phyloP scores from a whole-genome alignment of 768 basidiomycete species.

The Naganishia antarctica region DNA sequence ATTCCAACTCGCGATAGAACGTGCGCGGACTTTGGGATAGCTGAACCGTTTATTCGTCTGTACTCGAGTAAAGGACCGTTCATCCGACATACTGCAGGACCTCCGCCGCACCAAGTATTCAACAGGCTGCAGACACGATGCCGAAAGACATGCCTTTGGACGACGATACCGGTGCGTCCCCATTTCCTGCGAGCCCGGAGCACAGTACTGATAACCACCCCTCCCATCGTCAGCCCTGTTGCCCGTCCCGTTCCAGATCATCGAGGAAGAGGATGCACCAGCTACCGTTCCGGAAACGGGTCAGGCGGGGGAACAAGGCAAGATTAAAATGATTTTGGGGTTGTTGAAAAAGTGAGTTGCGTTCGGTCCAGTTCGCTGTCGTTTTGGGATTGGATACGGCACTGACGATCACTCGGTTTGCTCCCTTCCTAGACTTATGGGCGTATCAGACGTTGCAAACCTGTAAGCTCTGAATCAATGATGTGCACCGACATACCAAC shows the following conservation, averaged over 20 bases:
- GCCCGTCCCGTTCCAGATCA: conserved; percentile 19
- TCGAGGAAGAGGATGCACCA: conserved; percentile 42
- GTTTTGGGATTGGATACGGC: too few species aligned
- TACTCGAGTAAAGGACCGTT: too few species aligned
- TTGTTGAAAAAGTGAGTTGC: conserved; percentile 71
- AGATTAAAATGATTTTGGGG: conserved; percentile 87
- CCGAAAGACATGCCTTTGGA: not conserved
- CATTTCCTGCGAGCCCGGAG: not conserved
- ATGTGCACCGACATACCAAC: too few species aligned
- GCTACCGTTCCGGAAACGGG: conserved; percentile 45
- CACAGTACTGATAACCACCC: not conserved
- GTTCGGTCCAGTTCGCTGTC: not conserved
- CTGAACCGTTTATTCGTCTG: too few species aligned
- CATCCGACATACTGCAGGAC: too few species aligned
- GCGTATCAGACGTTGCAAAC: conserved; percentile 89
- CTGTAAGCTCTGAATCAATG: conserved; percentile 58
- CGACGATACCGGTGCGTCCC: not conserved
- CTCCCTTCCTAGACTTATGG: conserved; percentile 52
- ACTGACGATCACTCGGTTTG: too few species aligned
- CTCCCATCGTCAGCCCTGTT: not conserved
- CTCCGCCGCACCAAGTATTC: too few species aligned
- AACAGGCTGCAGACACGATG: not conserved
- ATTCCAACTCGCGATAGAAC: too few species aligned
- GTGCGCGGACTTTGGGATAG: too few species aligned
- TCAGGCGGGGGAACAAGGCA: conserved; percentile 68